Conservation (phyloP, 176 grass and related monocot genomes). For the Aegilops umbellulata region DNA sequence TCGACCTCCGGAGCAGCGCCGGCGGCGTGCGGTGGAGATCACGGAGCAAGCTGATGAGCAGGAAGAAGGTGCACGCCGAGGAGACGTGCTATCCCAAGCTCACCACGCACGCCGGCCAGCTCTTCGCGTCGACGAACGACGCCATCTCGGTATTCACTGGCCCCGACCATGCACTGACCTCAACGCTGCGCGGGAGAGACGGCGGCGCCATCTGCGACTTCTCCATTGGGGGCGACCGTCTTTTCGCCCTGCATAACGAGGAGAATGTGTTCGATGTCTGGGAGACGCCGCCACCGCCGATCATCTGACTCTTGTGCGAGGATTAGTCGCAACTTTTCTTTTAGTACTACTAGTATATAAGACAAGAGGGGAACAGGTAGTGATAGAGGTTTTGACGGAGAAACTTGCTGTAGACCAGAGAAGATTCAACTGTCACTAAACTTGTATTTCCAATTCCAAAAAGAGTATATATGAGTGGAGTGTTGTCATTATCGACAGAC, state of each 20-base stretch:
- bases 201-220: slow-evolving; percentile 87
- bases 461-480: slow-evolving; percentile 1
- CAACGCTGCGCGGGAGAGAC: slow-evolving; percentile 51
- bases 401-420: background rate
- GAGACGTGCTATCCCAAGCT: slow-evolving; percentile 94
- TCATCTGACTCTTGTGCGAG: slow-evolving; percentile 43
- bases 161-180: slow-evolving; percentile 62
- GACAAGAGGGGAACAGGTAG: background rate
- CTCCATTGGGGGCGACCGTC: slow-evolving; percentile 69
- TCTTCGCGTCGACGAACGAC: slow-evolving; percentile 77
- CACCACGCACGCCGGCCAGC: slow-evolving; percentile 61
- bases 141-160: slow-evolving; percentile 81
- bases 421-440: background rate
- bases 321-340: background rate
- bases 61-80: slow-evolving; percentile 35
- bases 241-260: slow-evolving; percentile 76
- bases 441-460: background rate
- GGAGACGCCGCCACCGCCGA: slow-evolving; percentile 65
- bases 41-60: slow-evolving; percentile 61
- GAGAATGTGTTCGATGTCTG: slow-evolving; percentile 90
- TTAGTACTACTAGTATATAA: background rate
- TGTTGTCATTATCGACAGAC: slow-evolving; percentile 2
- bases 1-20: slow-evolving; percentile 61
- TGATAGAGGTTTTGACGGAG: slow-evolving; percentile 5
- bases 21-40: slow-evolving; percentile 74